These are phyloP conservation scores for Fusarium robinianum DNA, from an alignment of 2,329 filamentous ascomycete genomes.

Conservation along the genomic window DNA sequence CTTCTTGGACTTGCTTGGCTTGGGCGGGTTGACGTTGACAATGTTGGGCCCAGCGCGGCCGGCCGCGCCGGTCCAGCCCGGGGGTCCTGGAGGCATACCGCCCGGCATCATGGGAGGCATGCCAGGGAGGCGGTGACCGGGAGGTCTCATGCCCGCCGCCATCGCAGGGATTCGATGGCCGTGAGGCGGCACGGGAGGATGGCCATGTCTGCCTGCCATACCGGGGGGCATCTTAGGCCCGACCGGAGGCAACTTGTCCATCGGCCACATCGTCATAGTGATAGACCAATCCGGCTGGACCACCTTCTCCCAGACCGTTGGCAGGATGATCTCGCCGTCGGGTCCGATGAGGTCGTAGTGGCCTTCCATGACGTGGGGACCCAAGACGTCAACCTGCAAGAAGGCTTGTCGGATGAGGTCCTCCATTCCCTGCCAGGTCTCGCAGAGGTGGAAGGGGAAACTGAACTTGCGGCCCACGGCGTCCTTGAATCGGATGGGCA, in stretches of 20 bases:
- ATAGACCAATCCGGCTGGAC: slow-evolving; percentile 70
- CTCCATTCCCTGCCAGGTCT: slow-evolving; percentile 85
- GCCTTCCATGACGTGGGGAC: slow-evolving; percentile 74
- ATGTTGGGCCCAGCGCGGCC: slow-evolving; percentile 24
- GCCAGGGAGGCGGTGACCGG: slow-evolving; percentile 7
- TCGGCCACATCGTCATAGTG: slow-evolving; percentile 64
- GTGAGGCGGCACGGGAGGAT: slow-evolving; percentile 12
- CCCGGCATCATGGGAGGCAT: slow-evolving; percentile 15
- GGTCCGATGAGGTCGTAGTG: slow-evolving; percentile 82
- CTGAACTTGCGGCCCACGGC: slow-evolving; percentile 89
- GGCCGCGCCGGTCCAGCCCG: slow-evolving; percentile 25
- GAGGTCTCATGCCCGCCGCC: slow-evolving; percentile 20
- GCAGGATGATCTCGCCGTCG: slow-evolving; percentile 80
- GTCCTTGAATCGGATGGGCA: slow-evolving; percentile 88
- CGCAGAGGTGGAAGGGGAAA: slow-evolving; percentile 85
- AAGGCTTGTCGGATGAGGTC: slow-evolving; percentile 86
- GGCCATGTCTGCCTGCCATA: slow-evolving; percentile 22
- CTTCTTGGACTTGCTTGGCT: slow-evolving; percentile 35
- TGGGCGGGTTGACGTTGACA: slow-evolving; percentile 30
- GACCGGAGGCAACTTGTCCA: slow-evolving; percentile 49
- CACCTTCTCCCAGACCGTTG: slow-evolving; percentile 77
- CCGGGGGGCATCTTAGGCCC: slow-evolving; percentile 30
- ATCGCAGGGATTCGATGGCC: slow-evolving; percentile 14
- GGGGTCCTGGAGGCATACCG: slow-evolving; percentile 20
- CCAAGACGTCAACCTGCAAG: slow-evolving; percentile 74